Evolutionary conservation across 2,329 filamentous ascomycete genomes (phyloP), one percentile per base, ranked within the genome.

Genomic region (Paecilomyces formosus): DNA sequence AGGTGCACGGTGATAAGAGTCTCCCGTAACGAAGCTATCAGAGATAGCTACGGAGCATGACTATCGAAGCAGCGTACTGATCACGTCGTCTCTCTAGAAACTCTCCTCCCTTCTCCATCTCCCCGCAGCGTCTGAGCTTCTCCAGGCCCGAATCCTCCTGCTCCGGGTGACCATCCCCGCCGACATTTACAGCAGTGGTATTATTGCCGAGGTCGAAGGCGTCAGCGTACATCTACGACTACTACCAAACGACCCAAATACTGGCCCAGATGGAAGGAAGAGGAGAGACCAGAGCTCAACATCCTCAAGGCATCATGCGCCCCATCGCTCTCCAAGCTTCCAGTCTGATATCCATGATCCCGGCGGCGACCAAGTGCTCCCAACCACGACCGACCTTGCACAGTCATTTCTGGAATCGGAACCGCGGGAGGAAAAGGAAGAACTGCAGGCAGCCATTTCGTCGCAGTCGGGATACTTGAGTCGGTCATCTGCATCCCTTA

Each of bases 131-230:
- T 84, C 94, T 68, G 81, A 84, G 61, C 79, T 97, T 12, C 82
- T 85, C 56, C 87, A 85, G 70, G 92, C 93, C 58, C 87, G 86
- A 63, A 85, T 96, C 56, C 78, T 88, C 2, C 80, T 88, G 6
- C 83, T 97, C 24, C 88, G 89, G 67, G 79, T 97, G 57, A 95
- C 88, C 7, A 82, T 97, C 55, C 91, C 93, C 12, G 87, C 94
- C 70, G 90, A 97, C 73, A 87, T 97, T 64, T 92, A 92, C 72
- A 88, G 86, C 56, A 92, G 88, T 65, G 87, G 90, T 28, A 95
- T 97, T 70, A 80, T 84, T 30, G 85, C 93, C 66, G 89, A 96
- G 69, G 82, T 93, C 22, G 86, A 93, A 65, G 92, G 91, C 21
- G 85, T 97, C 61, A 84, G 92, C 63, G 82, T 95, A 31, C 82